Evolutionary conservation across 805 yeast genomes (phyloP).

Genomic region (Sugiyamaella americana): DNA sequence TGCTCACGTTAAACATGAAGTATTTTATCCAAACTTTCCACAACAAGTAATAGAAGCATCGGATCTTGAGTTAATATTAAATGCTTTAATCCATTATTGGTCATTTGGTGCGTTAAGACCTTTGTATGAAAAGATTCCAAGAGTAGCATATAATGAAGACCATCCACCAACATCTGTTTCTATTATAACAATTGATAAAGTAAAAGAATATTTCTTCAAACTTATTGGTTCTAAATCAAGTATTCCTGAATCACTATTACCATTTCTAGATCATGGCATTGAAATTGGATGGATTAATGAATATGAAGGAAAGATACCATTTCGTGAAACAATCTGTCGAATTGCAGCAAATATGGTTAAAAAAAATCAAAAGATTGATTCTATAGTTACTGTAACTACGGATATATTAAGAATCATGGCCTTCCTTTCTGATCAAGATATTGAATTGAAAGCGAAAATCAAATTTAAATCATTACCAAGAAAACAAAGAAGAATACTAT

Average conservation of each 20-base stretch:
- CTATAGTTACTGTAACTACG: constrained; percentile 2
- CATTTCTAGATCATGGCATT: constrained; percentile 4
- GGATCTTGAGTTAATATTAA: constrained; percentile 3
- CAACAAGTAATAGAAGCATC: constrained; percentile 9
- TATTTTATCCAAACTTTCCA: constrained; percentile 10
- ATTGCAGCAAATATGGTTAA: neutral
- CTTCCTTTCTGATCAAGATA: constrained; percentile 3
- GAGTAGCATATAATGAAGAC: neutral
- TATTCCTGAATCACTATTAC: constrained; percentile 1
- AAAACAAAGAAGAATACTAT: constrained; percentile 2
- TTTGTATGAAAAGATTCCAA: neutral
- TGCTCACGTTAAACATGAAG: constrained; percentile 3
- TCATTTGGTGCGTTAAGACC: neutral
- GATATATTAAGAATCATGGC: constrained; percentile 11
- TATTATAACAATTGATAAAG: neutral
- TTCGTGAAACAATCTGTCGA: constrained; percentile 4
- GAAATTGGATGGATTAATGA: constrained; percentile 4
- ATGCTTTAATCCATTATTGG: neutral
- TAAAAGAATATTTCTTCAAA: constrained; percentile 3
- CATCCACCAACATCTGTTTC: neutral
- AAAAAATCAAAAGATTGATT: neutral
- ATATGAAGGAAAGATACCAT: constrained; percentile 6
- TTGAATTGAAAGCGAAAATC: constrained; percentile 3
- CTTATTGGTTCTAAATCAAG: constrained; percentile 6
- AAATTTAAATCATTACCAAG: constrained; percentile 10